Conservation (phyloP, 805 yeast species). For the Blastobotrys attinorum region DNA sequence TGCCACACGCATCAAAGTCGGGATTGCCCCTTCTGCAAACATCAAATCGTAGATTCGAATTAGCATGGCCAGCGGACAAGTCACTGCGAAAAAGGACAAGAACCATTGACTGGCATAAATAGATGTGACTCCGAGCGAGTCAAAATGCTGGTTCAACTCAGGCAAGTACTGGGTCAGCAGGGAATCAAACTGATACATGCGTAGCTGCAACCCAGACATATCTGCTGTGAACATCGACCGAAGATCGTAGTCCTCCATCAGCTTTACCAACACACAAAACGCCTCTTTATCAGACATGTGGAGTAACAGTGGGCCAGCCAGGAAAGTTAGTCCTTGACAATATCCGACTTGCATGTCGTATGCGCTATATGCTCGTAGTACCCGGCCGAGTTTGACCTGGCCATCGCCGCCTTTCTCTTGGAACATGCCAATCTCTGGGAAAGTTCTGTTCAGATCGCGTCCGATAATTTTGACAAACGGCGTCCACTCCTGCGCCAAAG, state of each 20-base stretch:
- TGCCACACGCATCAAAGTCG: constrained; percentile 47
- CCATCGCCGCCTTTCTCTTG: constrained; percentile 35
- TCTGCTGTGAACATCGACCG: constrained; percentile 45
- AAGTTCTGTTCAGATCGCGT: constrained; percentile 54
- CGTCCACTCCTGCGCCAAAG: constrained; percentile 35
- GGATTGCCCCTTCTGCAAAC: constrained; percentile 47
- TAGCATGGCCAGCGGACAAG: constrained; percentile 47
- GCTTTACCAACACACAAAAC: constrained; percentile 44
- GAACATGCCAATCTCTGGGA: constrained; percentile 47
- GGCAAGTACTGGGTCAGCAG: constrained; percentile 37
- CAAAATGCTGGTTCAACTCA: constrained; percentile 38
- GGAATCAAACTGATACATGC: constrained; percentile 44
- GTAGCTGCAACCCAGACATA: constrained; percentile 45
- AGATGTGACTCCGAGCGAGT: constrained; percentile 36
- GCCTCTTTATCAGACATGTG: constrained; percentile 36
- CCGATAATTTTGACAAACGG: constrained; percentile 40
- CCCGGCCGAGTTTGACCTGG: constrained; percentile 40
- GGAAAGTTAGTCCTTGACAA: constrained; percentile 58
- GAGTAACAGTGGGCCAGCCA: constrained; percentile 50
- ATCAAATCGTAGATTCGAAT: constrained; percentile 45
- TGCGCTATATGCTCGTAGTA: constrained; percentile 54
- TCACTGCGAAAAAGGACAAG: constrained; percentile 50
- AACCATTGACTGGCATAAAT: constrained; percentile 58
- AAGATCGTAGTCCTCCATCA: constrained; percentile 54
- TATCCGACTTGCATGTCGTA: constrained; percentile 61